These are phyloP conservation scores for Spiraea crenata DNA, from an alignment of 331 rosid species.

Conservation along the genomic window DNA sequence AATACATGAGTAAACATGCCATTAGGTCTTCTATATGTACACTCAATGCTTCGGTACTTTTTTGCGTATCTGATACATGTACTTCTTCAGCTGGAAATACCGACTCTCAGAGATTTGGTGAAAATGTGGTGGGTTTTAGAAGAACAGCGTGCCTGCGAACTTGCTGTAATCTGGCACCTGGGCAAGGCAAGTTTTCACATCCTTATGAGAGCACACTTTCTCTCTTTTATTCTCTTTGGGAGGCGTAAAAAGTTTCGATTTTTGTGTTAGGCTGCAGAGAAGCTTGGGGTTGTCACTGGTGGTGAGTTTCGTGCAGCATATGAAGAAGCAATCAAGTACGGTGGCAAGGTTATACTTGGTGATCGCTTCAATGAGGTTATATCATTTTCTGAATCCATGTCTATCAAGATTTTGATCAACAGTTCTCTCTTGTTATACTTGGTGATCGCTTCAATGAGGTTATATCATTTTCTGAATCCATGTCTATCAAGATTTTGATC, in stretches of 20 bases:
- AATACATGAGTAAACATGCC: no score
- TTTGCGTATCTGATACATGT: no score
- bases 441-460: slow-evolving; percentile 97
- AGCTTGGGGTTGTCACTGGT: slow-evolving; percentile 89
- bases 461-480: slow-evolving; percentile 12
- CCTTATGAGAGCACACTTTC: slow-evolving; percentile 2
- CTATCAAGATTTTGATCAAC: background rate
- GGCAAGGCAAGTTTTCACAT: slow-evolving; percentile 72
- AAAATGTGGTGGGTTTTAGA: slow-evolving; percentile 55
- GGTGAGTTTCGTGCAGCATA: slow-evolving; percentile 89
- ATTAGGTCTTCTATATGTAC: no score
- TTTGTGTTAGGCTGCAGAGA: slow-evolving; percentile 69
- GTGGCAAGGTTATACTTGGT: slow-evolving; percentile 90
- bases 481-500: background rate
- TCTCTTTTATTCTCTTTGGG: background rate
- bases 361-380: slow-evolving; percentile 93
- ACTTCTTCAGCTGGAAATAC: slow-evolving; percentile 48
- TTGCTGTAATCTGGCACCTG: slow-evolving; percentile 88
- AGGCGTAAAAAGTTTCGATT: background rate
- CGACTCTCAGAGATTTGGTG: slow-evolving; percentile 73
- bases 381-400: background rate
- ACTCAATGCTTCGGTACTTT: no score
- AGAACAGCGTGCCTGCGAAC: slow-evolving; percentile 71
- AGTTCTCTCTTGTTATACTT: slow-evolving; percentile 63
- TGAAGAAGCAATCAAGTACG: slow-evolving; percentile 93